These are phyloP conservation scores for Cenchrus americanus DNA, from an alignment of 176 grass and related monocot genomes.

Conservation along the genomic window DNA sequence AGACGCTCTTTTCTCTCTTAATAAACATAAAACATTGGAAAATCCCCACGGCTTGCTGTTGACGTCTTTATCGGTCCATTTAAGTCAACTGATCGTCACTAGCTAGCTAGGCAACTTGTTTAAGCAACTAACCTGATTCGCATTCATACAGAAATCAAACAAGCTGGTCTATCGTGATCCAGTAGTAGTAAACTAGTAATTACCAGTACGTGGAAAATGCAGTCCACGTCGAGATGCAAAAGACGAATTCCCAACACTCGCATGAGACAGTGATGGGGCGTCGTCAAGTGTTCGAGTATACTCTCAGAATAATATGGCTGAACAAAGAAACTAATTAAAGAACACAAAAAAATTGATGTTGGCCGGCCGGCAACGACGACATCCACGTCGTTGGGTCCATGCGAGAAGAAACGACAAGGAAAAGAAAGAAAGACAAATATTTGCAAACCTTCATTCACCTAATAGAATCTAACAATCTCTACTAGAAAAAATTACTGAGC, in stretches of 20 bases:
- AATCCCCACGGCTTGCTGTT: background rate
- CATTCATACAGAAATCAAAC: background rate
- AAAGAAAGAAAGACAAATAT: too few relatives aligned
- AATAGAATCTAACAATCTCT: too few relatives aligned
- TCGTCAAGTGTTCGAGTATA: too few relatives aligned
- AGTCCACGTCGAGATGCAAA: background rate
- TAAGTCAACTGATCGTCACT: conserved; percentile 18
- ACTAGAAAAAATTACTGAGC: too few relatives aligned
- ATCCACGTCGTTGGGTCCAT: too few relatives aligned
- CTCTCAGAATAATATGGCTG: too few relatives aligned
- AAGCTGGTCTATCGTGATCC: background rate
- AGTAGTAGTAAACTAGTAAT: conserved; percentile 1
- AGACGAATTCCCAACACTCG: background rate
- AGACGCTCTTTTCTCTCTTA: background rate
- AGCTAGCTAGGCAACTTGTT: background rate
- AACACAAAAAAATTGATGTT: too few relatives aligned
- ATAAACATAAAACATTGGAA: background rate
- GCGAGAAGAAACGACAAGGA: too few relatives aligned
- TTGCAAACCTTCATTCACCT: too few relatives aligned
- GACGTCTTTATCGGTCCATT: background rate
- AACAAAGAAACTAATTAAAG: too few relatives aligned
- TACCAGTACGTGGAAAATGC: background rate
- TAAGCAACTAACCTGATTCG: conserved; percentile 11
- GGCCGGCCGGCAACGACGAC: too few relatives aligned
- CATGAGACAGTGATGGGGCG: conserved; percentile 19